Evolutionary conservation across 495 filamentous ascomycete species (phyloP).

Genomic region (Daldinia childiae): DNA sequence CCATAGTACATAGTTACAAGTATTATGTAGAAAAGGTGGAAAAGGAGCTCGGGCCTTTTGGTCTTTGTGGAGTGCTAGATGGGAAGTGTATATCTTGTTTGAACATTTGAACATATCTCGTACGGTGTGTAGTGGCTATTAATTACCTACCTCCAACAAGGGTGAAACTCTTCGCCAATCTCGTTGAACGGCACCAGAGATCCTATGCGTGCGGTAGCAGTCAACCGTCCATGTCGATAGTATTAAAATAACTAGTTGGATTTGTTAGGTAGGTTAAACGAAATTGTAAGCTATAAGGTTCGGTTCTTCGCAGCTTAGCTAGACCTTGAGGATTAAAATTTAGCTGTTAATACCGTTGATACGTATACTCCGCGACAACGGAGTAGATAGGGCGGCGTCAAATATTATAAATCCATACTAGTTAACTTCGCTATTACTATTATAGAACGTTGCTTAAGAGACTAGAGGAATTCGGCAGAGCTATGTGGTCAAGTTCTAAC

Average conservation of each 20-base stretch:
- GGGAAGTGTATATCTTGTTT: background rate
- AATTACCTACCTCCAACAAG: conserved; percentile 18
- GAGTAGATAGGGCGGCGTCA: conserved; percentile 16
- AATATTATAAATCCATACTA: conserved; percentile 14
- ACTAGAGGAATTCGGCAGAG: conserved; percentile 20
- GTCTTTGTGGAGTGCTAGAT: conserved; percentile 34
- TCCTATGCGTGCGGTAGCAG: conserved; percentile 8
- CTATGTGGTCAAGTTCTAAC: conserved; percentile 22
- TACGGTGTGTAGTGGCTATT: conserved; percentile 40
- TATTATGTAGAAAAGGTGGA: conserved; percentile 11
- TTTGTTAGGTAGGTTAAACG: background rate
- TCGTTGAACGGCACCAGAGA: conserved; percentile 28
- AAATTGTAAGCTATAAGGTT: conserved; percentile 8
- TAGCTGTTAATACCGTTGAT: conserved; percentile 8
- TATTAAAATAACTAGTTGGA: background rate
- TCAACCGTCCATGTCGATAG: conserved; percentile 8
- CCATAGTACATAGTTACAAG: conserved; percentile 3
- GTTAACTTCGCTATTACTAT: conserved; percentile 6
- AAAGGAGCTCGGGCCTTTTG: conserved; percentile 43
- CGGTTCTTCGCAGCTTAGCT: conserved; percentile 4
- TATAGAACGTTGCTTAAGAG: conserved; percentile 11
- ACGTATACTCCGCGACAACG: conserved; percentile 4
- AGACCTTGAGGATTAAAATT: conserved; percentile 2
- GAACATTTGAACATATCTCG: conserved; percentile 11
- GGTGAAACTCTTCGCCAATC: conserved; percentile 14